Percentiles rank a stretch among this genome's conserved stretches.
These are phyloP conservation scores for Macaranga tanarius DNA, from an alignment of 441 rosid genomes.

Conservation along the genomic window DNA sequence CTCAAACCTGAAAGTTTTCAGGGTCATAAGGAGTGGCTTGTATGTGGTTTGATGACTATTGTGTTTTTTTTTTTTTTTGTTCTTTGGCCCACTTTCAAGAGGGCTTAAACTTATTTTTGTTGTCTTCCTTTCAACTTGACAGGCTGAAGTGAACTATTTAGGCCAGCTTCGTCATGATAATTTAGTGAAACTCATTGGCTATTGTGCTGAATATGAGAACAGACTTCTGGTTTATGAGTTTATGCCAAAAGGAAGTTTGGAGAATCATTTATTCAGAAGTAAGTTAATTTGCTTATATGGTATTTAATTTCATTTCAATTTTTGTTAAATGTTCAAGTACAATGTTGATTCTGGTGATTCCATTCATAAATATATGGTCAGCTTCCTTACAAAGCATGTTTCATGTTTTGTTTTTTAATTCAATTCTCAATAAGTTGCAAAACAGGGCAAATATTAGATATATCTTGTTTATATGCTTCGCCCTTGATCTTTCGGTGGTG, in stretches of 20 bases:
- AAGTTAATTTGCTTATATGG: conserved; percentile 37
- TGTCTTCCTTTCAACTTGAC: conserved; percentile 23
- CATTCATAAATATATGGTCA: not conserved
- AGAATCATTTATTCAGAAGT: conserved; percentile 79
- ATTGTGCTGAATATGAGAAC: conserved; percentile 73
- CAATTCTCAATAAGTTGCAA: too few relatives aligned
- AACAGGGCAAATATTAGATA: not conserved
- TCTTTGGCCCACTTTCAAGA: not conserved
- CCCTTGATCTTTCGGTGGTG: not conserved
- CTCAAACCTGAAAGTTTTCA: conserved; percentile 79
- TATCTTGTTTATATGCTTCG: not conserved
- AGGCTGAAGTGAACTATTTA: conserved; percentile 83
- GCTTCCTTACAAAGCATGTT: not conserved
- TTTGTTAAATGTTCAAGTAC: not conserved
- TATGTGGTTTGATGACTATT: conserved; percentile 30
- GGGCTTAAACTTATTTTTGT: not conserved
- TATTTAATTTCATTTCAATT: not conserved
- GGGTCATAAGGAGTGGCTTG: conserved; percentile 95
- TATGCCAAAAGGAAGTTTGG: conserved; percentile 88
- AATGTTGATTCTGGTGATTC: not conserved
- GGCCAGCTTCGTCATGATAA: conserved; percentile 76
- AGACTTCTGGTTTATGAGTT: conserved; percentile 81
- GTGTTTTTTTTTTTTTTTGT: conserved; percentile 1
- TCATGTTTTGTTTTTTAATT: not conserved
- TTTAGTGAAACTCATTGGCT: conserved; percentile 72